A percentile compares a stretch with the other conserved stretches of the same genome.
Evolutionary conservation across 2,329 filamentous ascomycete species (phyloP).

Genomic region (Cladophialophora exuberans): DNA sequence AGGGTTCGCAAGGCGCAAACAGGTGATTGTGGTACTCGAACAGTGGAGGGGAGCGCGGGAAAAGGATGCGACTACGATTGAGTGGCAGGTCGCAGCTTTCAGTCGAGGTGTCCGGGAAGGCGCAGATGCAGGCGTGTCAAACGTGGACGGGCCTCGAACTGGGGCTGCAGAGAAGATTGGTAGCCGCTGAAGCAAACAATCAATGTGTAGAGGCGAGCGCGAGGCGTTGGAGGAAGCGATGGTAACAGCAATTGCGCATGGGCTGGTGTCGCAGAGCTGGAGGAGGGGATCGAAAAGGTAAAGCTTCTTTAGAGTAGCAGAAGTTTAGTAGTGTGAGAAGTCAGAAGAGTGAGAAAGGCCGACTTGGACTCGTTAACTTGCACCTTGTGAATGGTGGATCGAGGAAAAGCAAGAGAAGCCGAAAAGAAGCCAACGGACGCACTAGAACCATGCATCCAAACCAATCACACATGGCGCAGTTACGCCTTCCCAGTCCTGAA

Average conservation of each 20-base stretch:
- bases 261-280: neutral
- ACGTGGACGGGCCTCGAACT: constrained; percentile 6
- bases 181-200: neutral
- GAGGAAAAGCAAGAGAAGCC: constrained; percentile 18
- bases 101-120: constrained; percentile 28
- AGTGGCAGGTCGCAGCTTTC: constrained; percentile 27
- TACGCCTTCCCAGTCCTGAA: too few species aligned
- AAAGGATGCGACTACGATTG: constrained; percentile 1
- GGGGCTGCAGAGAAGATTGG: constrained; percentile 16
- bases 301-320: constrained; percentile 4
- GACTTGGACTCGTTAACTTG: neutral
- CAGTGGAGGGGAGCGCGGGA: constrained; percentile 8
- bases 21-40: constrained; percentile 3
- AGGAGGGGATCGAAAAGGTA: neutral
- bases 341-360: neutral
- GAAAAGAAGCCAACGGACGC: constrained; percentile 8
- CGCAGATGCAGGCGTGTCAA: constrained; percentile 22
- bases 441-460: constrained; percentile 1
- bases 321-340: constrained; percentile 1
- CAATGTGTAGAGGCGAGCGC: neutral
- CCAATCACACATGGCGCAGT: constrained; percentile 9
- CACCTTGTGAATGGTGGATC: constrained; percentile 10
- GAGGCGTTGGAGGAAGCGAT: neutral
- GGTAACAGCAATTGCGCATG: constrained; percentile 2
- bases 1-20: constrained; percentile 10